Base-by-base conservation (phyloP, 1,284 basidiomycete genomes). In the Athelia sp. region DNA sequence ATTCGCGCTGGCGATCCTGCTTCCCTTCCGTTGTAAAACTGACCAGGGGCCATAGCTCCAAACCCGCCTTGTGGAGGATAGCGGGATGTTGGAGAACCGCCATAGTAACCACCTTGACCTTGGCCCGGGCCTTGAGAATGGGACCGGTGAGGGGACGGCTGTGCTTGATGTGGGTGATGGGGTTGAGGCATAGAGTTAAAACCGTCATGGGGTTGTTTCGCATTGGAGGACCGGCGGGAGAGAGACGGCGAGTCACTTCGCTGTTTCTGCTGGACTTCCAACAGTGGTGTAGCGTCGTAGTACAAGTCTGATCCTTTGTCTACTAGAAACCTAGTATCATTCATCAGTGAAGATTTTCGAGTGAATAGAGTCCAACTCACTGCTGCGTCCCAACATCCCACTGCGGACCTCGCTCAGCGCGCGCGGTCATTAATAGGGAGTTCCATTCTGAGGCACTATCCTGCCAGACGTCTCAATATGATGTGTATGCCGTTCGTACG, bases 381-480 rank as follows among this genome's bases (percentile, higher is more conserved):
- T 85, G 81, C 64, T 91, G 88, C 18, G 88, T 89, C 19, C 86
- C 85, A 32, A 90, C 74, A 63, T 91, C 88, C 88, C 88, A 91
- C 57, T 90, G 89, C 3, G 88, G 88, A 0, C 89, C 88, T 53
- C 88, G 73, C 52, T 84, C 80, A 9, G 88, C 89, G 34, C 89
- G 78, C 3, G 88, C 88, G 32, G 81, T 85, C 52, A 81, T 76
- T 43, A 91, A 69, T 45, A 89, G 59, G 0, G 88, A 90, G 57
- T 91, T 91, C 88, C 88, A 91, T 55, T 90, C 85, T 3, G 87
- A 89, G 14, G 88, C 86, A 60, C 78, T 82, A 61, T 90, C 87
- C 87, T 89, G 49, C 19, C 43, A 40, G 24, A 36, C 49, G 36
- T 18, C 13, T 43, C 42, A 46, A 38, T 50, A 44, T 43, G 29